phyloP scores from a whole-genome alignment of 768 basidiomycete species.

The Lentinula guzmanii region DNA sequence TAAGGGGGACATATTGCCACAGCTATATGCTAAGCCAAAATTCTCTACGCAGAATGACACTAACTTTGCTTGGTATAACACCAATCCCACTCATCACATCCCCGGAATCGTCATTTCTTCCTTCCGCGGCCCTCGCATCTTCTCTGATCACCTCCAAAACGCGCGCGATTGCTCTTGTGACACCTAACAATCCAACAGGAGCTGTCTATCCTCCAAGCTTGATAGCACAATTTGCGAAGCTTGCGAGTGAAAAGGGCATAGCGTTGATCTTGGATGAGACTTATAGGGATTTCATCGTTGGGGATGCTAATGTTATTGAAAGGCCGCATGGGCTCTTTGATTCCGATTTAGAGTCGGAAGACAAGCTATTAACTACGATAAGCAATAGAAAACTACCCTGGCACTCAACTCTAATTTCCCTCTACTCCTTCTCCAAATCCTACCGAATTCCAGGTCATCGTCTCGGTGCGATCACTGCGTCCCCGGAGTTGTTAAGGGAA shows the following conservation, averaged over 20 bases:
- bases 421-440: conserved; percentile 80
- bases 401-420: conserved; percentile 56
- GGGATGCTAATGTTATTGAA: background rate
- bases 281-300: conserved; percentile 73
- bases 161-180: conserved; percentile 66
- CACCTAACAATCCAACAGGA: conserved; percentile 80
- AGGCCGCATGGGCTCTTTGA: conserved; percentile 46
- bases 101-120: conserved; percentile 50
- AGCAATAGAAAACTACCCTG: conserved; percentile 27
- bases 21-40: background rate
- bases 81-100: conserved; percentile 48
- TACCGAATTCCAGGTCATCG: conserved; percentile 81
- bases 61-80: conserved; percentile 57
- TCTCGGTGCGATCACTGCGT: conserved; percentile 65
- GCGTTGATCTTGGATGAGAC: conserved; percentile 85
- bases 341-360: background rate
- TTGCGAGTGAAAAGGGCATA: conserved; percentile 48
- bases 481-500: conserved; percentile 41
- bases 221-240: conserved; percentile 49
- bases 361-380: background rate
- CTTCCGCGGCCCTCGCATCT: conserved; percentile 45
- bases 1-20: conserved; percentile 20
- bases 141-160: conserved; percentile 52
- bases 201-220: conserved; percentile 55
- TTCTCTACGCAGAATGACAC: conserved; percentile 48